A percentile compares a stretch with the other conserved stretches of the same genome.
These are phyloP conservation scores for Zelonia costaricensis DNA, from an alignment of 208 protist genomes.

Conservation along the genomic window DNA sequence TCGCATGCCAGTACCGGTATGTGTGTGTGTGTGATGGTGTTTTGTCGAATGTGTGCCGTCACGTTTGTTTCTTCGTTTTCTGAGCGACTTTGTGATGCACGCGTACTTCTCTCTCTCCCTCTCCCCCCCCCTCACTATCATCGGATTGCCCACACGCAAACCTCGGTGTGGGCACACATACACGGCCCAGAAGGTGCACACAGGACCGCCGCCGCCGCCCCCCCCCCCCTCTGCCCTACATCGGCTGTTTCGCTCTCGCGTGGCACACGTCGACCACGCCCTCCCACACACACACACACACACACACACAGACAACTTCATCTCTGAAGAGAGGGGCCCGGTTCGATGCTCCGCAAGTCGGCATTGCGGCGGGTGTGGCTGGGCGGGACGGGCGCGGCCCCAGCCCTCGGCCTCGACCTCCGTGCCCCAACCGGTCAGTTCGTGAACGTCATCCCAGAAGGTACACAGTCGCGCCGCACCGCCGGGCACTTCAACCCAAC, in stretches of 20 bases:
- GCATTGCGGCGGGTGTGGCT: constrained; percentile 51
- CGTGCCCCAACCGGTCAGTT: constrained; percentile 54
- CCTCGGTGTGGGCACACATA: no score
- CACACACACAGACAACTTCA: neutral
- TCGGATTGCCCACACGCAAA: no score
- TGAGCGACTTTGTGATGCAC: no score
- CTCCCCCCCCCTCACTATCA: no score
- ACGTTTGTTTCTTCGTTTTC: no score
- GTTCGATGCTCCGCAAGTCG: constrained; percentile 47
- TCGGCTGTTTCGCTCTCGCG: no score
- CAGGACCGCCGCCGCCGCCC: no score
- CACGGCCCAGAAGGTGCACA: no score
- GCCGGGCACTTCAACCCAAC: constrained; percentile 36
- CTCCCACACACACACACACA: neutral
- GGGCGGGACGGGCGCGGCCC: constrained; percentile 51
- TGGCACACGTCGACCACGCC: neutral
- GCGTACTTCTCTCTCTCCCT: no score
- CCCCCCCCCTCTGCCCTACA: no score
- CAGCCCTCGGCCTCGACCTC: constrained; percentile 64
- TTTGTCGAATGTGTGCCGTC: no score
- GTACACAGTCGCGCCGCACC: constrained; percentile 37
- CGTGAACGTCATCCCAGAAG: constrained; percentile 74
- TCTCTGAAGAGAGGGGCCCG: no score
- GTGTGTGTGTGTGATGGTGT: constrained; percentile 1
- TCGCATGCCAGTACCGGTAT: neutral